Percentiles rank a stretch among this genome's conserved stretches.
Evolutionary conservation across 306 rosid genomes (phyloP).

Genomic region (Sesbania bispinosa): DNA sequence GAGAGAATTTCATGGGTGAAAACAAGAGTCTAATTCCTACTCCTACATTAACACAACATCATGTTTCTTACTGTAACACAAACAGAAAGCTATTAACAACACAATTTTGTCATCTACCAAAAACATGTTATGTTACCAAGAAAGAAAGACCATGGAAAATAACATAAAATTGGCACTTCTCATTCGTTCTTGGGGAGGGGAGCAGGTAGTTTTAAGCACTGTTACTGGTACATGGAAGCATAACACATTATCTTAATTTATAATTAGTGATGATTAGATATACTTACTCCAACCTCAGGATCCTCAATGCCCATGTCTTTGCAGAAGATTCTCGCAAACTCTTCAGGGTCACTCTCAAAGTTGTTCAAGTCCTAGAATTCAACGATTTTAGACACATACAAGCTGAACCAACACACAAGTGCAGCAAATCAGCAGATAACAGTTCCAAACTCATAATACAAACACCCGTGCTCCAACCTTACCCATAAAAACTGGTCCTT

Average conservation of each 20-base stretch:
- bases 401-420: neutral
- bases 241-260: neutral
- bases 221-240: neutral
- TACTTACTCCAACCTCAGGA: slow-evolving; percentile 95
- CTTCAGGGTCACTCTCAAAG: slow-evolving; percentile 96
- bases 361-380: slow-evolving; percentile 82
- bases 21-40: neutral
- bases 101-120: neutral
- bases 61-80: neutral
- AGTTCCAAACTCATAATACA: neutral
- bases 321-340: slow-evolving; percentile 81
- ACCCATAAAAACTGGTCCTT: slow-evolving; percentile 98
- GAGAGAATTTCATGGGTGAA: neutral
- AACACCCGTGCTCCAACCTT: slow-evolving; percentile 28
- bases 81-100: neutral
- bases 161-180: neutral
- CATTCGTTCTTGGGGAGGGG: neutral
- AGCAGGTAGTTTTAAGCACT: neutral
- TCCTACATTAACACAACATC: slow-evolving; percentile 6
- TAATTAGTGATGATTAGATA: neutral
- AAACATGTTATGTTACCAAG: neutral
- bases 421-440: neutral
- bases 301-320: slow-evolving; percentile 81
- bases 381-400: slow-evolving; percentile 11
- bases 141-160: neutral